A percentile compares a stretch with the other conserved stretches of the same genome.
phyloP scores from a whole-genome alignment of 2,329 filamentous ascomycete species.

The Nothopassalora personata region DNA sequence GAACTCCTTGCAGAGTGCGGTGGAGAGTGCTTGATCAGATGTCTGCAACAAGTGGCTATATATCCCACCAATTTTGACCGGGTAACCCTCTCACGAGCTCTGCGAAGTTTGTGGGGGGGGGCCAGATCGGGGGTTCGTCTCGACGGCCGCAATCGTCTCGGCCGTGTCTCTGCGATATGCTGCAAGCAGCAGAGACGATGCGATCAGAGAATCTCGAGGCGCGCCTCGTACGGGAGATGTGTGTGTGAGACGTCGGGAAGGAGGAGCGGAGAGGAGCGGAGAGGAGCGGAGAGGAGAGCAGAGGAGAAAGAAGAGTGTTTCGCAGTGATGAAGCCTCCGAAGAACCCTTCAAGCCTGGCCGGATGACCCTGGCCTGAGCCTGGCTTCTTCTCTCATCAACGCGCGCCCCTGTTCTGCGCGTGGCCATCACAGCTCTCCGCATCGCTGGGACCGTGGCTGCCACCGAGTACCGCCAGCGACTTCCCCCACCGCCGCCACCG shows the following conservation, averaged over 20 bases:
- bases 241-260: neutral
- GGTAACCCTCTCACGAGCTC: neutral
- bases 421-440: neutral
- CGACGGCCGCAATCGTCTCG: neutral
- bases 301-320: too few relatives aligned
- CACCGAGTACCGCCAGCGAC: constrained; percentile 2
- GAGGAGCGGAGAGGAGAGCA: neutral
- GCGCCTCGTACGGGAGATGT: neutral
- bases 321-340: neutral
- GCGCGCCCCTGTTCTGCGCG: neutral
- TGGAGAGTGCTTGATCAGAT: neutral
- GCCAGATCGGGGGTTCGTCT: neutral
- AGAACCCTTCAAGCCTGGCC: neutral
- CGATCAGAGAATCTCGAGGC: neutral
- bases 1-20: neutral
- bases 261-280: neutral
- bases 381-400: too few relatives aligned
- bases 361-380: too few relatives aligned
- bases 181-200: neutral
- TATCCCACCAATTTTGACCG: neutral
- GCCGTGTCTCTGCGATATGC: neutral
- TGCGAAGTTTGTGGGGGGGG: neutral
- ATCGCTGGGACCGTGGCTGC: neutral
- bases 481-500: too few relatives aligned
- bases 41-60: neutral